Percentiles rank a stretch among this genome's conserved stretches.
These are phyloP conservation scores for Xylariaceae sp. DNA, from an alignment of 2,329 filamentous ascomycete species.

Conservation along the genomic window DNA sequence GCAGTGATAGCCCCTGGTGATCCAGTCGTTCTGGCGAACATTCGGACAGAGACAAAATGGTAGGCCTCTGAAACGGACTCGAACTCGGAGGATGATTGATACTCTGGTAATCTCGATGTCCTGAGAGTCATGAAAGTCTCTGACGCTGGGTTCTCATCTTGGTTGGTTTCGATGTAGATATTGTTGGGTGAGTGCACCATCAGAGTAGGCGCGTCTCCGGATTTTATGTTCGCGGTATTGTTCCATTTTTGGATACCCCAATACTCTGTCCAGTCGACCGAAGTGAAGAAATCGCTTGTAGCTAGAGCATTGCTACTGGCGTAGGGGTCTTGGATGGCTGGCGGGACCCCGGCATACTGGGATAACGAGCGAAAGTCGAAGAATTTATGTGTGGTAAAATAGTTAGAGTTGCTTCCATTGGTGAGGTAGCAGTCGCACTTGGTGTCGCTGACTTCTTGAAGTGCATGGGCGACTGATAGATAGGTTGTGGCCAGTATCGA, in stretches of 20 bases:
- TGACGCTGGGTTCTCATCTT: conserved; percentile 28
- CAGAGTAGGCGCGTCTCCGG: conserved; percentile 28
- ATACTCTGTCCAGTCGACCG: conserved; percentile 23
- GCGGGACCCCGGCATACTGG: conserved; percentile 32
- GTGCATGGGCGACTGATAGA: conserved; percentile 1
- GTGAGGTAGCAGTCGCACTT: conserved; percentile 45
- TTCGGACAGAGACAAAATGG: conserved; percentile 41
- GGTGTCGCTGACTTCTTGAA: conserved; percentile 19
- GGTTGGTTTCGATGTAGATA: conserved; percentile 41
- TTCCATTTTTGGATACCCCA: conserved; percentile 34
- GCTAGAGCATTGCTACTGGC: conserved; percentile 24
- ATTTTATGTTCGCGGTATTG: conserved; percentile 24
- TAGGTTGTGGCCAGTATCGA: too few species aligned
- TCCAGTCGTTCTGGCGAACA: conserved; percentile 47
- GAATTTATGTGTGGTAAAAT: conserved; percentile 43
- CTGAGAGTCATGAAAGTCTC: conserved; percentile 45
- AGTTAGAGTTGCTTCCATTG: conserved; percentile 39
- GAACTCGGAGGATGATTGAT: conserved; percentile 46
- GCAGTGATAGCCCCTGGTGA: conserved; percentile 45
- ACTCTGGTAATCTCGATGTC: conserved; percentile 37
- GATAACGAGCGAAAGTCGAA: conserved; percentile 44
- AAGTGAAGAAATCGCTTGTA: conserved; percentile 28
- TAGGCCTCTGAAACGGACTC: conserved; percentile 34
- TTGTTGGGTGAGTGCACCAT: conserved; percentile 38
- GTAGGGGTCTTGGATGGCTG: conserved; percentile 22